Base-by-base conservation (phyloP, 371 early-diverging fungal genomes). In the Mucor indicus region DNA sequence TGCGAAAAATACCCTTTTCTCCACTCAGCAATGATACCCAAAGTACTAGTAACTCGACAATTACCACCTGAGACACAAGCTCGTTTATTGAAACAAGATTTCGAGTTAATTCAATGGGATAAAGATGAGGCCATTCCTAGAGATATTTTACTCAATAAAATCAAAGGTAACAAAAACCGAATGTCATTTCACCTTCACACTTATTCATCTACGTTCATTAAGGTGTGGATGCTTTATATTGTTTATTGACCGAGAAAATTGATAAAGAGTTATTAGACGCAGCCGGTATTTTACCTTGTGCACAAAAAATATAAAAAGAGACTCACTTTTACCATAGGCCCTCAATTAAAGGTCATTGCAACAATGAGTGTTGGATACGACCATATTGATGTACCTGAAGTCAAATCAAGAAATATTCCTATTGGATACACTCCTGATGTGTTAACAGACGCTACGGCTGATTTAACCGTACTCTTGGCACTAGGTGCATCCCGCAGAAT, bases 381-480 rank as follows among this genome's bases (percentile, higher is more conserved):
- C 50, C 95, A 93, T 62, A 80, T 93, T 30, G 83, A 86, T 58
- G 48, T 82, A 0, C 49, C 54, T 2, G 77, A 69, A 3, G 55
- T 80, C 12, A 64, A 74, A 16, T 39, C 59, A 11, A 74, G 75
- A 23, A 68, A 71, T 5, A 61, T 91, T 36, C 48, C 53, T n/a
- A 53, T 95, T 9, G 93, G 93, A 5, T 76, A 87, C 53, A 93
- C 95, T 0, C 92, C 93, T n/a, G 89, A 85, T 50, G 92, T 92
- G 1, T 69, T 93, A 39, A 95, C 93, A 0, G 93, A 92, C 53
- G 92, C 93, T 0, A 87, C 88, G 1, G 95, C 94, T 7, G 94
- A 93, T 36, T 64, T 91, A 2, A 85, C 91, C 0, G 75, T 85
- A 3, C 72, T 85, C n/a, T 64, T 95, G 36, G 78, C 85, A 11